phyloP scores from a whole-genome alignment of 441 rosid species.

The Adansonia grandidieri region DNA sequence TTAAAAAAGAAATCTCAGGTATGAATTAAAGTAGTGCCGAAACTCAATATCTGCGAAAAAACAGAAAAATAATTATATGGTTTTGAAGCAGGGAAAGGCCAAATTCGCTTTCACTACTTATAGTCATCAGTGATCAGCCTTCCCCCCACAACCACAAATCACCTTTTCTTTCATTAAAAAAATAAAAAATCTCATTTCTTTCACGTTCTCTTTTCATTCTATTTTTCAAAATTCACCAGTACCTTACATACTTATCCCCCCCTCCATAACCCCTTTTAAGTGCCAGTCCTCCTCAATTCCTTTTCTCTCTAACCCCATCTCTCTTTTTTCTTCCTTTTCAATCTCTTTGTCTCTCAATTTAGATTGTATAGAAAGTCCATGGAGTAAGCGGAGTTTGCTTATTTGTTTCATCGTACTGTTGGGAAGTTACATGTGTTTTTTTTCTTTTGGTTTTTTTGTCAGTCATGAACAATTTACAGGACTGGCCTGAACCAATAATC shows the following conservation, averaged over 20 bases:
- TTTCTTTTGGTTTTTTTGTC: neutral
- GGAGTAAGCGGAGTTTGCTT: too few relatives aligned
- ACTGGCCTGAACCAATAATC: slow-evolving; percentile 87
- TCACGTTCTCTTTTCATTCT: slow-evolving; percentile 45
- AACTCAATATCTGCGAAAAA: neutral
- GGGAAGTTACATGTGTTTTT: too few relatives aligned
- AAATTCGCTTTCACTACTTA: neutral
- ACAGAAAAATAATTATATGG: neutral
- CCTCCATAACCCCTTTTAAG: slow-evolving; percentile 21
- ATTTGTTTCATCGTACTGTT: neutral
- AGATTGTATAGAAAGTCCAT: neutral
- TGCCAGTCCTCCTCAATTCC: too few relatives aligned
- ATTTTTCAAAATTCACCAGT: slow-evolving; percentile 23
- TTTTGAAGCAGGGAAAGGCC: neutral
- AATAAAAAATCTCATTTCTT: slow-evolving; percentile 28
- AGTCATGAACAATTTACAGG: slow-evolving; percentile 40
- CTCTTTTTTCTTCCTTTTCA: neutral
- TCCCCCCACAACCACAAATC: neutral
- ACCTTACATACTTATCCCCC: slow-evolving; percentile 4
- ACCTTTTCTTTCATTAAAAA: too few relatives aligned
- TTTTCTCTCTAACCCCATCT: slow-evolving; percentile 5
- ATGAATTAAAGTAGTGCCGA: neutral
- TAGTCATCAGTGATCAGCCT: too few relatives aligned
- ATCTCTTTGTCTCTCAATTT: neutral
- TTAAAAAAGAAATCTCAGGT: neutral